A percentile compares a stretch with the other conserved stretches of the same genome.
Evolutionary conservation across 805 yeast species (phyloP).

Genomic region (Yarrowia sp.): DNA sequence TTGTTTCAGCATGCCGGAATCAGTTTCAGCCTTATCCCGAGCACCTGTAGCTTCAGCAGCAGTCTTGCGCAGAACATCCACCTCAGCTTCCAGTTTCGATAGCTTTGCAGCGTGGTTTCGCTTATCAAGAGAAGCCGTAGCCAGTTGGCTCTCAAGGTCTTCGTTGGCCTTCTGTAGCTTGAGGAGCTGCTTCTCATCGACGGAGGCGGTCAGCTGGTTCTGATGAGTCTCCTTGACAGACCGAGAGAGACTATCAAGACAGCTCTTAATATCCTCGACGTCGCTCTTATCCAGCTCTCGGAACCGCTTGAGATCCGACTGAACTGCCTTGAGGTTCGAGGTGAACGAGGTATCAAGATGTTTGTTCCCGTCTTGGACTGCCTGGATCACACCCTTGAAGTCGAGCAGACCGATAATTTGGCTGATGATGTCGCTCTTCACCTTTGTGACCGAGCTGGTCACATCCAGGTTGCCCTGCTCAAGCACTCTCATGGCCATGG

Average conservation of each 20-base stretch:
- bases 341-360: conserved; percentile 19
- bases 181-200: background rate
- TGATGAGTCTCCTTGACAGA: conserved; percentile 3
- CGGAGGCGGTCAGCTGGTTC: background rate
- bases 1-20: background rate
- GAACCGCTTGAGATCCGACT: conserved; percentile 25
- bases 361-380: conserved; percentile 2
- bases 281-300: conserved; percentile 5
- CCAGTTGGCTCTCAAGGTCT: conserved; percentile 18
- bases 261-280: conserved; percentile 24
- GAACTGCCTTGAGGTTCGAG: conserved; percentile 20
- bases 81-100: conserved; percentile 12
- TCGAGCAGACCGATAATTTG: background rate
- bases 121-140: conserved; percentile 5
- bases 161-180: conserved; percentile 7
- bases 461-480: conserved; percentile 32
- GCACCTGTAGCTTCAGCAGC: conserved; percentile 9
- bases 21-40: conserved; percentile 20
- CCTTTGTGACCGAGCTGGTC: background rate
- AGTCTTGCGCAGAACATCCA: conserved; percentile 4
- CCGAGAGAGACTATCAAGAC: background rate
- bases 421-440: conserved; percentile 1
- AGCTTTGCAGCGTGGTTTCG: conserved; percentile 7
- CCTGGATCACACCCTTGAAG: conserved; percentile 17
- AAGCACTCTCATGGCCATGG: conserved; percentile 6